A percentile compares a stretch with the other conserved stretches of the same genome.
phyloP scores from a whole-genome alignment of 2,329 filamentous ascomycete species.

The Pseudogymnoascus sp. region DNA sequence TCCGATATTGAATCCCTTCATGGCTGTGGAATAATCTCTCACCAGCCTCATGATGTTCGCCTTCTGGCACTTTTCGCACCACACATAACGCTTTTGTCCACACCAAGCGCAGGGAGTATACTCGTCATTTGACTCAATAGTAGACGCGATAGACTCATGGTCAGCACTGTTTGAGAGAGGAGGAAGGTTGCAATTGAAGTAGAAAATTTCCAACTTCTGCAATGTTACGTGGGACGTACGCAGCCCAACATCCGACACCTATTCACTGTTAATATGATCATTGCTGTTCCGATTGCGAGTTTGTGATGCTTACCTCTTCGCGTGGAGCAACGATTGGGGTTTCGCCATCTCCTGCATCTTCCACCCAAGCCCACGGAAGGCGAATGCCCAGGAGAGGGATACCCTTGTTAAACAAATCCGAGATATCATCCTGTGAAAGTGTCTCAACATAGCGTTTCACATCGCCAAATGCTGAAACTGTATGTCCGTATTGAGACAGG shows the following conservation, averaged over 20 bases:
- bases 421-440: neutral
- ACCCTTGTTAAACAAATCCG: neutral
- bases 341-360: neutral
- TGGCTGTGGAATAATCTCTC: constrained; percentile 1
- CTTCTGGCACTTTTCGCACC: constrained; percentile 1
- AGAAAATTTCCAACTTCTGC: constrained; percentile 8
- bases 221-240: constrained; percentile 2
- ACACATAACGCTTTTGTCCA: neutral
- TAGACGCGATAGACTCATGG: neutral
- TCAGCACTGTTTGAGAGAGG: neutral
- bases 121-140: neutral
- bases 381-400: neutral
- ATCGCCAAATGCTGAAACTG: constrained; percentile 25
- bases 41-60: neutral
- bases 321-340: neutral
- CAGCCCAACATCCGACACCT: constrained; percentile 3
- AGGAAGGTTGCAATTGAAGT: neutral
- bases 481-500: constrained; percentile 22
- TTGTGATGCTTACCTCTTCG: neutral
- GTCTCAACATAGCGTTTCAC: constrained; percentile 22
- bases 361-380: neutral
- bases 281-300: neutral
- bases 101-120: neutral
- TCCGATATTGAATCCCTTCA: constrained; percentile 6
- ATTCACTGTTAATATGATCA: neutral